These are phyloP conservation scores for Trematosphaeria pertusa DNA, from an alignment of 2,329 filamentous ascomycete species.

Conservation along the genomic window DNA sequence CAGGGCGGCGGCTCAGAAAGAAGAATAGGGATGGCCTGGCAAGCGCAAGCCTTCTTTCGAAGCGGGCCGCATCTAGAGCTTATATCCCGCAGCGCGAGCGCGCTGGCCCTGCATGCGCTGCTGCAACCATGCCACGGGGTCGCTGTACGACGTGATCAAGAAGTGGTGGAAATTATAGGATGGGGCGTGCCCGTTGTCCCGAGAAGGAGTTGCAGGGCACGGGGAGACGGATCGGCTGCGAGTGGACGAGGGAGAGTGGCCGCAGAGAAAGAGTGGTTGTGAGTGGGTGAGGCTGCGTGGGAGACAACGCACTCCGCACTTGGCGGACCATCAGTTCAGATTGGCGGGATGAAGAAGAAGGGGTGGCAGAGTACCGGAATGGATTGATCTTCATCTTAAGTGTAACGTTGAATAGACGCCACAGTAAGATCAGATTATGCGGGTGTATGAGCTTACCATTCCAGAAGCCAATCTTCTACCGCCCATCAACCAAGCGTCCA, in stretches of 20 bases:
- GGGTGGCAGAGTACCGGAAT: slow-evolving; percentile 14
- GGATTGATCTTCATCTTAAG: background rate
- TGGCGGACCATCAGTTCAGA: slow-evolving; percentile 12
- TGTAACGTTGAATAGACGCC: background rate
- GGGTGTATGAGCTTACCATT: too few relatives aligned
- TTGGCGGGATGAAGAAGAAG: slow-evolving; percentile 7
- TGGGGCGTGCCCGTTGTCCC: slow-evolving; percentile 5
- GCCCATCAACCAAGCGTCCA: background rate
- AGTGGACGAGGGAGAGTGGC: slow-evolving; percentile 19
- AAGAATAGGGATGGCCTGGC: slow-evolving; percentile 7
- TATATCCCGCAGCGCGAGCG: slow-evolving; percentile 28
- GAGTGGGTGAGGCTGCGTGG: slow-evolving; percentile 26
- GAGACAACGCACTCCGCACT: slow-evolving; percentile 43
- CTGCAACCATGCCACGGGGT: slow-evolving; percentile 12
- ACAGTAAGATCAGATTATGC: too few relatives aligned
- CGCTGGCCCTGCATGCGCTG: slow-evolving; percentile 35
- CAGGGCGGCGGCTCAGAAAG: too few relatives aligned
- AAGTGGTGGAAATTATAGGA: slow-evolving; percentile 16
- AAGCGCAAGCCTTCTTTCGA: background rate
- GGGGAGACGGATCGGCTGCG: slow-evolving; percentile 23
- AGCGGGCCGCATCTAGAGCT: slow-evolving; percentile 7
- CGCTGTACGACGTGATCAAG: slow-evolving; percentile 10
- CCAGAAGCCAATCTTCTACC: too few relatives aligned
- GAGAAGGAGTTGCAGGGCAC: slow-evolving; percentile 5
- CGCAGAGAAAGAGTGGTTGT: slow-evolving; percentile 4